Evolutionary conservation across 306 rosid species (phyloP).

Genomic region (Quercus robur): DNA sequence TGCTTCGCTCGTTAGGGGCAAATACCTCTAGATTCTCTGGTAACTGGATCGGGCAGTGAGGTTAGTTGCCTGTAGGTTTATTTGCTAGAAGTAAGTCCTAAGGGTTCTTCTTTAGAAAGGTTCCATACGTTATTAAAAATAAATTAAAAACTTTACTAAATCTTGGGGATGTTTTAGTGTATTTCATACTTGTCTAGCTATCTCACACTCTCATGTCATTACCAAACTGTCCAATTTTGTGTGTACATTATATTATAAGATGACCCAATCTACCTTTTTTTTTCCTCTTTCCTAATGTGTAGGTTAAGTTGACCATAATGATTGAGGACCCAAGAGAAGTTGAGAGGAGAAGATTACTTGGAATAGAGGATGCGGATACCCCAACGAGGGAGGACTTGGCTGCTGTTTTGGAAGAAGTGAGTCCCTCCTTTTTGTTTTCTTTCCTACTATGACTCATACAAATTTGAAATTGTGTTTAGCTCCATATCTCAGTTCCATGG

Average conservation of each 20-base stretch:
- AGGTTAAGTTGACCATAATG: constrained; percentile 85
- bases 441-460: too few relatives aligned
- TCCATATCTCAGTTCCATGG: too few relatives aligned
- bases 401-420: constrained; percentile 75
- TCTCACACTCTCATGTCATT: too few relatives aligned
- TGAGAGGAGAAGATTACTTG: constrained; percentile 86
- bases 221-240: constrained; percentile 3
- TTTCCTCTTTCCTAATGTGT: constrained; percentile 10
- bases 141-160: not conserved
- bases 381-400: constrained; percentile 88
- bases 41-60: too few relatives aligned
- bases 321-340: constrained; percentile 95
- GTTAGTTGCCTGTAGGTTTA: too few relatives aligned
- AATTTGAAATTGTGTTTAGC: too few relatives aligned
- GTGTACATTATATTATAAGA: not conserved
- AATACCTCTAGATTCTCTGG: too few relatives aligned
- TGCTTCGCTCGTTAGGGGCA: too few relatives aligned
- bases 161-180: not conserved
- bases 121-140: too few relatives aligned
- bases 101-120: too few relatives aligned
- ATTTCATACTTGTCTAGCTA: not conserved
- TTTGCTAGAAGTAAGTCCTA: too few relatives aligned
- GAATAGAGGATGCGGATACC: constrained; percentile 76
- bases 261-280: not conserved
- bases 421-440: constrained; percentile 1